Evolutionary conservation across 31 red algal species (phyloP), one percentile per base, ranked within the genome.

Genomic region (Pterothamnion heteromorphum): DNA sequence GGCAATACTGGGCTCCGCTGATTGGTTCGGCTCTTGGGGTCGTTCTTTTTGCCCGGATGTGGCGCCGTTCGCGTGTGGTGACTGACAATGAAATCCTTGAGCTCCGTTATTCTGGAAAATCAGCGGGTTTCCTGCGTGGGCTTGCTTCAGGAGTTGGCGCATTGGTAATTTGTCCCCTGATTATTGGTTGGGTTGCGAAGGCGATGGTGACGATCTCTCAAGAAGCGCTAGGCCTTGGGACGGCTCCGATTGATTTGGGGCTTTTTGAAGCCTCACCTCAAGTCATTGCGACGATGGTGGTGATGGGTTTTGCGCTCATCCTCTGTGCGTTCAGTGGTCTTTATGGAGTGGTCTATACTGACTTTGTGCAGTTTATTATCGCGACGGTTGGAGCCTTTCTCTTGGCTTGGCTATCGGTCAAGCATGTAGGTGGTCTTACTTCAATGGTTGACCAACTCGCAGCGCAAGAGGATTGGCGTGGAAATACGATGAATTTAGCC

Each of bases 71-170:
- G 43, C 38, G 74, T n/a, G 85, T 89, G 9, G 18, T 89, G 9
- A 89, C 85, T 4, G 85, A 89, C 26, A 43, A 20, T n/a, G 85
- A 89, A 89, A 20, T 89, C 26, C 18, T n/a, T 74, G 85, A 89
- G 31, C 20, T 89, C 38, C 31, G 85, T 21, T 89, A 89, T 71
- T 4, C 20, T 5, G 85, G 85, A 5, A 89, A 89, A 89, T n/a
- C 43, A 14, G 85, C 85, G 20, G 43, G 18, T 4, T 72, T 89
- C 36, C 26, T 89, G 31, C 31, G 85, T 27, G 85, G 85, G 31
- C 74, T 89, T 74, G 14, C 18, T 14, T 18, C 85, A 18, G 20
- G 44, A n/a, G 44, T 74, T 43, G 44, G 44, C 4, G 85, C 14
- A 18, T 44, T 89, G 26, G 18, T 71, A 14, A n/a, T 89, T 26